Conservation (phyloP, 106 monocot genomes). For the Dioscorea alata region DNA sequence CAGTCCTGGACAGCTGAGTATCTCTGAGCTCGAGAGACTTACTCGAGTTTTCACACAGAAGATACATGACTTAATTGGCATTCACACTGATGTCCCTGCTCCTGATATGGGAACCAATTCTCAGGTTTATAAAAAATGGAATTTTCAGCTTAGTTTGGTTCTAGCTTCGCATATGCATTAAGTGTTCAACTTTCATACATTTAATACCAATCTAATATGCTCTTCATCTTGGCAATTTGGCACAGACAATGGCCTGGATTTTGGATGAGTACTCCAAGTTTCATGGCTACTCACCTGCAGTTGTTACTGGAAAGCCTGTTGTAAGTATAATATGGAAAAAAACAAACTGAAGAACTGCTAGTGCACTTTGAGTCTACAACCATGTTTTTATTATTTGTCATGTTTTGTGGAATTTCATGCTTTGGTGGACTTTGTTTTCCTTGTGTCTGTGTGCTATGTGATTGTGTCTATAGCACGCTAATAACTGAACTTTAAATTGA, state of each 20-base stretch:
- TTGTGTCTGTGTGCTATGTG: not conserved
- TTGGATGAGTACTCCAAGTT: conserved; percentile 93
- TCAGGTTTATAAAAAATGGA: conserved; percentile 26
- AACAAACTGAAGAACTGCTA: not conserved
- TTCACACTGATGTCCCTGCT: conserved; percentile 85
- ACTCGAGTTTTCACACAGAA: conserved; percentile 89
- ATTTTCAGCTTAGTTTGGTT: not conserved
- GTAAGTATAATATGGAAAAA: conserved; percentile 36
- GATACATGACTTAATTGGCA: conserved; percentile 88
- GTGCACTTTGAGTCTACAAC: not conserved
- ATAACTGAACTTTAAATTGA: no score
- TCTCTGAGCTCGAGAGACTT: conserved; percentile 74
- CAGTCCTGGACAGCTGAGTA: conserved; percentile 66
- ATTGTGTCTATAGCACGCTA: not conserved
- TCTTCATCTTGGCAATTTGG: conserved; percentile 1
- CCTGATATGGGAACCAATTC: conserved; percentile 95
- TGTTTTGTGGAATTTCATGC: not conserved
- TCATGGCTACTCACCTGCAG: conserved; percentile 88
- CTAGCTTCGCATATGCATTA: no score
- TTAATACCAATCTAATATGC: not conserved
- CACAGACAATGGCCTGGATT: conserved; percentile 97
- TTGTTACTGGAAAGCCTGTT: conserved; percentile 95
- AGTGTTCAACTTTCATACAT: not conserved
- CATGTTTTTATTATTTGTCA: not conserved
- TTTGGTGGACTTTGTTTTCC: no score